A percentile compares a stretch with the other conserved stretches of the same genome.
These are phyloP conservation scores for Trichoderma sp. DNA, from an alignment of 2,329 filamentous ascomycete genomes.

Conservation along the genomic window DNA sequence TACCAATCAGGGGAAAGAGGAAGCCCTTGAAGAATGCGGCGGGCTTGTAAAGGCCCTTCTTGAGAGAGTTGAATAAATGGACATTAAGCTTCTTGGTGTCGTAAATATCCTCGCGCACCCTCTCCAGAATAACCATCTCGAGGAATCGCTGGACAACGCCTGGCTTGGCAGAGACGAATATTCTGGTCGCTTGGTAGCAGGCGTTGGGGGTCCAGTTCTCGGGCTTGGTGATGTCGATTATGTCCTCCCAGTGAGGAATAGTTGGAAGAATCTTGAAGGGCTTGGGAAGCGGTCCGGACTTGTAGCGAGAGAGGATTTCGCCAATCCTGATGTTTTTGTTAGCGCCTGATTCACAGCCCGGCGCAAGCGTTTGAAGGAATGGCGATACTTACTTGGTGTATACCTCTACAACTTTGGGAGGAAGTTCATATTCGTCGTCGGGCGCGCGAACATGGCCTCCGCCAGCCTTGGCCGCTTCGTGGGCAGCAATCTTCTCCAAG, in stretches of 20 bases:
- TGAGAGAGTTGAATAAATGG: conserved; percentile 88
- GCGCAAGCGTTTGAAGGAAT: not conserved
- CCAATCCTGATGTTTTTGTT: conserved; percentile 62
- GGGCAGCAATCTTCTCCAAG: conserved; percentile 87
- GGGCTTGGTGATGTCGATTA: conserved; percentile 81
- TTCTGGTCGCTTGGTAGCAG: conserved; percentile 83
- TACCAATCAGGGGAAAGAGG: conserved; percentile 83
- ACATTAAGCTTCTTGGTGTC: conserved; percentile 95
- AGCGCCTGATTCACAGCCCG: conserved; percentile 16
- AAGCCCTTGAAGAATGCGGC: conserved; percentile 96
- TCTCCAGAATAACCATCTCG: conserved; percentile 81
- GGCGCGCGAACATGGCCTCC: conserved; percentile 51
- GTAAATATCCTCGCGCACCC: conserved; percentile 90
- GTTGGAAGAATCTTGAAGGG: conserved; percentile 96
- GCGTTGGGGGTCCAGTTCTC: conserved; percentile 74
- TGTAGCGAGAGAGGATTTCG: conserved; percentile 86
- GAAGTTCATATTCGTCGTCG: conserved; percentile 83
- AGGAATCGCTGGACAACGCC: conserved; percentile 81
- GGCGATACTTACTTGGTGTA: conserved; percentile 71
- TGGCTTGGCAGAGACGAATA: conserved; percentile 87
- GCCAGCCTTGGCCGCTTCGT: conserved; percentile 68
- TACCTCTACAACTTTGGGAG: conserved; percentile 89
- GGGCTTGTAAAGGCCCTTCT: conserved; percentile 91
- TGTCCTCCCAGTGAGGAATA: conserved; percentile 85
- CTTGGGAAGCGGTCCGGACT: conserved; percentile 94